phyloP scores from a whole-genome alignment of 257 asterid species.

The Echites panduratus region DNA sequence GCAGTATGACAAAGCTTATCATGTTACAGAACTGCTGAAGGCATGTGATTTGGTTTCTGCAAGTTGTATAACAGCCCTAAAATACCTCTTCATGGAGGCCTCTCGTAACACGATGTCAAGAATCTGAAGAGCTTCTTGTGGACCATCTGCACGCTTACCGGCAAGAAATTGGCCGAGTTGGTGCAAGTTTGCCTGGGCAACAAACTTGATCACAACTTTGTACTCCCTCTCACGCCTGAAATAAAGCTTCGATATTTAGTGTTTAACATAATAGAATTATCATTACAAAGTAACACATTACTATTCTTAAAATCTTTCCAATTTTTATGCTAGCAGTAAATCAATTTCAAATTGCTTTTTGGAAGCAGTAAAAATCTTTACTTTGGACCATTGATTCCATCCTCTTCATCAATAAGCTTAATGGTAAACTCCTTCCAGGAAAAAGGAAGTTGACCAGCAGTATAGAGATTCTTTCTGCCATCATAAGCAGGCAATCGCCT shows the following conservation, averaged over 20 bases:
- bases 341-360: background rate
- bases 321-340: background rate
- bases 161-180: conserved; percentile 91
- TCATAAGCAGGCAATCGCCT: conserved; percentile 94
- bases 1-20: background rate
- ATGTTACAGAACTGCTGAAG: background rate
- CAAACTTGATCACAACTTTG: conserved; percentile 81
- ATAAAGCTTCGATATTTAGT: background rate
- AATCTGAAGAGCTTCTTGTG: conserved; percentile 90
- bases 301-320: background rate
- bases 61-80: background rate
- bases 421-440: conserved; percentile 76
- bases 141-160: conserved; percentile 93
- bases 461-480: conserved; percentile 87
- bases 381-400: conserved; percentile 76
- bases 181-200: conserved; percentile 76
- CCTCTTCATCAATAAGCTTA: conserved; percentile 81
- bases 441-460: conserved; percentile 98
- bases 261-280: background rate
- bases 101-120: conserved; percentile 93
- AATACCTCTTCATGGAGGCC: conserved; percentile 72
- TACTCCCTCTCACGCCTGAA: conserved; percentile 79
- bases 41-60: background rate
- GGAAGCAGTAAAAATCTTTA: conserved; percentile 20
- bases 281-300: background rate